Conservation (phyloP, 2,329 filamentous ascomycete genomes). For the Sphaerulina musiva region DNA sequence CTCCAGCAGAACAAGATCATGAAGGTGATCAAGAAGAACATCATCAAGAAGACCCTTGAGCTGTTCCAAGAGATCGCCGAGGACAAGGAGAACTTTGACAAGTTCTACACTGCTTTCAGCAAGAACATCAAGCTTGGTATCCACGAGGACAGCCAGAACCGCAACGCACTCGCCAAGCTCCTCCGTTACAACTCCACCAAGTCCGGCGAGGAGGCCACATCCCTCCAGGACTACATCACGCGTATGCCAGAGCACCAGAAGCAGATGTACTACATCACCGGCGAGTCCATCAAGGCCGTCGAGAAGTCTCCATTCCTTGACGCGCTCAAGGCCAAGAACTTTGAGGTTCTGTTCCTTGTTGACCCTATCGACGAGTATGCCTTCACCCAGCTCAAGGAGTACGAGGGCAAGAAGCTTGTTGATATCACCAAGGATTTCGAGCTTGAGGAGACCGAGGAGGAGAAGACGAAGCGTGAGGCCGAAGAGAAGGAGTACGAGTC, state of each 20-base stretch:
- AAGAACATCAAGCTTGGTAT: slow-evolving; percentile 99
- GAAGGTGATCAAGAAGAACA: slow-evolving; percentile 99
- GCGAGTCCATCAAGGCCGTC: slow-evolving; percentile 98
- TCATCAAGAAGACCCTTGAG: slow-evolving; percentile 99
- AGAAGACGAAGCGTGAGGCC: slow-evolving; percentile 91
- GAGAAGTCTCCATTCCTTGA: slow-evolving; percentile 98
- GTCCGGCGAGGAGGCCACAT: slow-evolving; percentile 96
- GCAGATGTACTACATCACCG: slow-evolving; percentile 99
- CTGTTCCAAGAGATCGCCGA: slow-evolving; percentile 98
- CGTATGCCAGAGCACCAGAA: slow-evolving; percentile 99
- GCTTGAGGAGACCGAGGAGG: slow-evolving; percentile 98
- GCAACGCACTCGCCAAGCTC: slow-evolving; percentile 85
- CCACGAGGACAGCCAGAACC: slow-evolving; percentile 99
- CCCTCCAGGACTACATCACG: slow-evolving; percentile 93
- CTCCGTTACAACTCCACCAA: slow-evolving; percentile 99
- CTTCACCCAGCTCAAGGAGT: slow-evolving; percentile 99
- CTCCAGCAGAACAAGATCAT: slow-evolving; percentile 99
- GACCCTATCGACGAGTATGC: slow-evolving; percentile 99
- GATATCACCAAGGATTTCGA: slow-evolving; percentile 99
- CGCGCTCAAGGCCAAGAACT: slow-evolving; percentile 96
- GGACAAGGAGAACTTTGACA: slow-evolving; percentile 99
- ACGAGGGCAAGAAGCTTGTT: slow-evolving; percentile 99
- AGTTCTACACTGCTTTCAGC: slow-evolving; percentile 99
- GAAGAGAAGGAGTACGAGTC: slow-evolving; percentile 98
- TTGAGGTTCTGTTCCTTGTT: slow-evolving; percentile 98